Conservation (phyloP, 805 yeast genomes). For the Clavispora fructus region DNA sequence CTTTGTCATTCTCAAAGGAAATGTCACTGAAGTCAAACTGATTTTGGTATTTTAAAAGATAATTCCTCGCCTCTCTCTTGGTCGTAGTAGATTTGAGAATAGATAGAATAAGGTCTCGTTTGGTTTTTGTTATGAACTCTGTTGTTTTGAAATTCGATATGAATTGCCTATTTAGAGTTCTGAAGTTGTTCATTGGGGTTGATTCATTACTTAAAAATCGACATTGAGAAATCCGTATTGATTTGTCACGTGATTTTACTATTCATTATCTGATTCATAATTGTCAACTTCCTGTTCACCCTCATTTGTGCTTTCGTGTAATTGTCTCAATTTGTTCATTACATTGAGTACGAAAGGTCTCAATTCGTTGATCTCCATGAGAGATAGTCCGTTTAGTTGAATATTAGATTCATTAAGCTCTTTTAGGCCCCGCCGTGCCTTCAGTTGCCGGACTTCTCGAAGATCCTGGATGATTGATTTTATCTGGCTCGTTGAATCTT, state of each 20-base stretch:
- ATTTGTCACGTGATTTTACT: background rate
- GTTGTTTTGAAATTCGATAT: slow-evolving; percentile 34
- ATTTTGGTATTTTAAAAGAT: slow-evolving; percentile 63
- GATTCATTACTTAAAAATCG: background rate
- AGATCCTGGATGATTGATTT: slow-evolving; percentile 74
- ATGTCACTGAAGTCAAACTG: slow-evolving; percentile 28
- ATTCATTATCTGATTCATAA: background rate
- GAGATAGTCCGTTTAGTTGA: slow-evolving; percentile 74
- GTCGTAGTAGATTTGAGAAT: slow-evolving; percentile 89
- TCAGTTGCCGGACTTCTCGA: slow-evolving; percentile 74
- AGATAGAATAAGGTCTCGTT: slow-evolving; percentile 70
- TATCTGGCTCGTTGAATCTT: slow-evolving; percentile 65
- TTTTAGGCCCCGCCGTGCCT: slow-evolving; percentile 73
- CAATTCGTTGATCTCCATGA: slow-evolving; percentile 82
- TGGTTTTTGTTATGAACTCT: slow-evolving; percentile 37
- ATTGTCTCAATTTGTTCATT: slow-evolving; percentile 69
- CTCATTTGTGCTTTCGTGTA: slow-evolving; percentile 35
- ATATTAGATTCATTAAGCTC: slow-evolving; percentile 79
- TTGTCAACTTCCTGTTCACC: slow-evolving; percentile 13
- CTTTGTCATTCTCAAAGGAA: slow-evolving; percentile 5
- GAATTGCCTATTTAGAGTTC: slow-evolving; percentile 25
- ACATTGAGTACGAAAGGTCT: slow-evolving; percentile 75
- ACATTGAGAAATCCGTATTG: background rate
- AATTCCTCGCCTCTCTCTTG: slow-evolving; percentile 83
- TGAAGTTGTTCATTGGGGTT: slow-evolving; percentile 23